Evolutionary conservation across 1,139 yeast genomes (phyloP).

Genomic region (Nematodospora anomalae): DNA sequence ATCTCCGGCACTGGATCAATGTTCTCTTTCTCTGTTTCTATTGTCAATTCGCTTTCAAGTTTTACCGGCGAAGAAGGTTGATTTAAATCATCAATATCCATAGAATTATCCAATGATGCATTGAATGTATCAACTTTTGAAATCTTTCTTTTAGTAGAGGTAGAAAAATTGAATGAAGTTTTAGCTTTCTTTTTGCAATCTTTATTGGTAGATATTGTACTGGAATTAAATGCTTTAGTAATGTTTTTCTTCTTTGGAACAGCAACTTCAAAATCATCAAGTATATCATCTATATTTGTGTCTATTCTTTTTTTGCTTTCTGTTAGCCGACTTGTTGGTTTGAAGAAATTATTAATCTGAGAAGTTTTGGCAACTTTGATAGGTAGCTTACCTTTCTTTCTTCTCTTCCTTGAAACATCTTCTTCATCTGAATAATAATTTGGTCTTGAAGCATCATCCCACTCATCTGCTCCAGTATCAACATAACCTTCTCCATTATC

Average conservation of each 20-base stretch:
- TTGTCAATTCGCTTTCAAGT: conserved; percentile 13
- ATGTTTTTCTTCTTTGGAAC: conserved; percentile 18
- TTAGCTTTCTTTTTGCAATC: conserved; percentile 18
- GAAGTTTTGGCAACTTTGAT: conserved; percentile 48
- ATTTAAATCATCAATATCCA: conserved; percentile 22
- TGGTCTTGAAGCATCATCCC: conserved; percentile 61
- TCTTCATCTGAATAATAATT: conserved; percentile 54
- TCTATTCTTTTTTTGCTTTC: conserved; percentile 29
- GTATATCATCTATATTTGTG: conserved; percentile 47
- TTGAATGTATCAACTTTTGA: conserved; percentile 15
- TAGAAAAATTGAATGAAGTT: conserved; percentile 29
- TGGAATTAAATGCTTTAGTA: conserved; percentile 8
- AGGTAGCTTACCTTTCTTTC: conserved; percentile 33
- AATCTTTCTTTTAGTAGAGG: conserved; percentile 22
- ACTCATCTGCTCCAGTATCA: conserved; percentile 88
- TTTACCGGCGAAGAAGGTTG: conserved; percentile 33
- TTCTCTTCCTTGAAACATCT: conserved; percentile 29
- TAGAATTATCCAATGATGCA: conserved; percentile 18
- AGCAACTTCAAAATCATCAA: conserved; percentile 39
- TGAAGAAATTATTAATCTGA: conserved; percentile 55
- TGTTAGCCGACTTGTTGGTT: conserved; percentile 29
- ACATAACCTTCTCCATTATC: conserved; percentile 90
- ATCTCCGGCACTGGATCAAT: not conserved
- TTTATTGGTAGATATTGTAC: conserved; percentile 14
- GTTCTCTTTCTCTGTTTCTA: conserved; percentile 16